A percentile compares a stretch with the other conserved stretches of the same genome.
phyloP scores from a whole-genome alignment of 2,329 filamentous ascomycete genomes.

The Arthrobotrys sinensis region DNA sequence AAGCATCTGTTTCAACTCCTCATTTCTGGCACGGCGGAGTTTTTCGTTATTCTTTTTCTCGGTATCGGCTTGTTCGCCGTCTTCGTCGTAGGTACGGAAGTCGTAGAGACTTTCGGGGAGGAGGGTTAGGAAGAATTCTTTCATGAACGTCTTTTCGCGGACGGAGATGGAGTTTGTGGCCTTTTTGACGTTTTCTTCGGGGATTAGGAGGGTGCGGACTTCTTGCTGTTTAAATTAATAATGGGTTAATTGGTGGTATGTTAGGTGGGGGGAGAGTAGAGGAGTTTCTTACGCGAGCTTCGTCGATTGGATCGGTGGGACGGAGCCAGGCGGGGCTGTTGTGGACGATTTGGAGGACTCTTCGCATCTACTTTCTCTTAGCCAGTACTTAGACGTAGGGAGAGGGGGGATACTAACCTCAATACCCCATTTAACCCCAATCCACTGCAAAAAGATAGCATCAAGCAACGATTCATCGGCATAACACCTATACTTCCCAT shows the following conservation, averaged over 20 bases:
- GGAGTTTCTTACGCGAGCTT: conserved; percentile 37
- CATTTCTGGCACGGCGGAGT: conserved; percentile 52
- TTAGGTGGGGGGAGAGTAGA: background rate
- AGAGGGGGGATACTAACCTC: conserved; percentile 65
- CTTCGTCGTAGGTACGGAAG: conserved; percentile 66
- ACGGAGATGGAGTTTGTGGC: conserved; percentile 6
- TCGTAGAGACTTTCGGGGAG: conserved; percentile 57
- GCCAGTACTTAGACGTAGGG: background rate
- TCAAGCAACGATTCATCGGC: conserved; percentile 75
- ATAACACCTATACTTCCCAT: conserved; percentile 74
- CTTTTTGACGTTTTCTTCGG: background rate
- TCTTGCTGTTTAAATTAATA: conserved; percentile 31
- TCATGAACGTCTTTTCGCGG: conserved; percentile 44
- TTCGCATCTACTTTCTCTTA: conserved; percentile 30
- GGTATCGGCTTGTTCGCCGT: conserved; percentile 65
- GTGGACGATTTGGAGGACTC: conserved; percentile 40
- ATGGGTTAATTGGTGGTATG: background rate
- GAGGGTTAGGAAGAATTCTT: conserved; percentile 58
- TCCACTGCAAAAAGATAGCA: conserved; percentile 72
- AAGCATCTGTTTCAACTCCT: conserved; percentile 71
- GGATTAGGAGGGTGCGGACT: conserved; percentile 37
- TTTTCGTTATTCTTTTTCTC: conserved; percentile 53
- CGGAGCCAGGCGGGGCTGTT: conserved; percentile 40
- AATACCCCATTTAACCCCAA: conserved; percentile 72
- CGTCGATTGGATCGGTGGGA: conserved; percentile 37